These are phyloP conservation scores for Coniochaeta sp. DNA, from an alignment of 2,329 filamentous ascomycete species.

Conservation along the genomic window DNA sequence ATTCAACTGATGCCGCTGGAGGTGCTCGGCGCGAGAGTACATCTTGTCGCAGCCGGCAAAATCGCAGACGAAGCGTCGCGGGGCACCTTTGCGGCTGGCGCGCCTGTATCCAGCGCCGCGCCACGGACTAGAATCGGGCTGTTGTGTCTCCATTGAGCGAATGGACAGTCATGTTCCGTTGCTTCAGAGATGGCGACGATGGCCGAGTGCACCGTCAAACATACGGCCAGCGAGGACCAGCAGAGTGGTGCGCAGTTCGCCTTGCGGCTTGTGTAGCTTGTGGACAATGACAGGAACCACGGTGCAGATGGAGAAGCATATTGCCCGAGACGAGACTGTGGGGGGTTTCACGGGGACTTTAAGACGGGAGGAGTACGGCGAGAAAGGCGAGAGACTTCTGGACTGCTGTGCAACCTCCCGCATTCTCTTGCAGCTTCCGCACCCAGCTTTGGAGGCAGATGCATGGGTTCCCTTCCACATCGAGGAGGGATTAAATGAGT, in stretches of 20 bases:
- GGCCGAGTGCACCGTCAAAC: neutral
- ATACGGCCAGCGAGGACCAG: neutral
- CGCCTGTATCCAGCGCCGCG: slow-evolving; percentile 34
- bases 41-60: slow-evolving; percentile 69
- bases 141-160: slow-evolving; percentile 10
- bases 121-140: slow-evolving; percentile 6
- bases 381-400: neutral
- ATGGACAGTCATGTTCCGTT: neutral
- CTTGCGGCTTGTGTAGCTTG: neutral
- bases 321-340: neutral
- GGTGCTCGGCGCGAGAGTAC: slow-evolving; percentile 74
- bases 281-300: neutral
- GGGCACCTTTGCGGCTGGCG: slow-evolving; percentile 43
- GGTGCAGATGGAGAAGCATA: neutral
- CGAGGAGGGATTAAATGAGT: neutral
- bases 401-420: neutral
- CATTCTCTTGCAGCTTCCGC: neutral
- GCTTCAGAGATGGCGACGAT: neutral
- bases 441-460: neutral
- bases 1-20: slow-evolving; percentile 76
- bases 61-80: slow-evolving; percentile 53
- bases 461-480: neutral
- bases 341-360: neutral
- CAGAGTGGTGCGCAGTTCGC: neutral
- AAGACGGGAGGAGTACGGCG: neutral